Percentiles rank a stretch among this genome's conserved stretches.
Evolutionary conservation across 192 early-diverging fungal genomes (phyloP).

Genomic region (Coemansia sp.): DNA sequence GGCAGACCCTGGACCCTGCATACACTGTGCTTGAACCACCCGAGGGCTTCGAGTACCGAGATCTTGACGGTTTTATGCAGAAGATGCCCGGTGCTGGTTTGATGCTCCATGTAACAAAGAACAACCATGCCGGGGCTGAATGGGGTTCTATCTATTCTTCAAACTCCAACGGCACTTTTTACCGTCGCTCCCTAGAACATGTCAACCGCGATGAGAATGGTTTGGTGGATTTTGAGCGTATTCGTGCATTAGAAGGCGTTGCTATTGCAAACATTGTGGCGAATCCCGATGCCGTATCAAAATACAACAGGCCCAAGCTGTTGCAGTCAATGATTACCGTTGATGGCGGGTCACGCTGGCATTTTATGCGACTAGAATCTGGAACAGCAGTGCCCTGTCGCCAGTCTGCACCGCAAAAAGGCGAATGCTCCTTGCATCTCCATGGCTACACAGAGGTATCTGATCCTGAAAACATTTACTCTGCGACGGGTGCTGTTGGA

Average conservation of each 20-base stretch:
- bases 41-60: slow-evolving; percentile 49
- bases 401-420: slow-evolving; percentile 35
- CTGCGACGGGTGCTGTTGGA: slow-evolving; percentile 75
- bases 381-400: slow-evolving; percentile 52
- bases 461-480: slow-evolving; percentile 75
- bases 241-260: slow-evolving; percentile 80
- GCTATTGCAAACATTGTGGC: slow-evolving; percentile 76
- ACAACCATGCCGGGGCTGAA: slow-evolving; percentile 57
- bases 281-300: slow-evolving; percentile 63
- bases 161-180: slow-evolving; percentile 86
- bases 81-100: slow-evolving; percentile 57
- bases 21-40: slow-evolving; percentile 74
- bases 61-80: slow-evolving; percentile 27
- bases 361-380: slow-evolving; percentile 29
- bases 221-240: slow-evolving; percentile 92
- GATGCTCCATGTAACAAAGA: slow-evolving; percentile 68
- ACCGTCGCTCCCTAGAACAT: slow-evolving; percentile 63
- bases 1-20: slow-evolving; percentile 55
- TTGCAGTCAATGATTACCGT: slow-evolving; percentile 69
- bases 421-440: slow-evolving; percentile 72
- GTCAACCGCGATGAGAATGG: slow-evolving; percentile 73
- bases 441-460: slow-evolving; percentile 86
- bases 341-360: slow-evolving; percentile 83
- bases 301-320: slow-evolving; percentile 58
- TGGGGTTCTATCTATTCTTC: slow-evolving; percentile 88